Base-by-base conservation (phyloP, 2,329 filamentous ascomycete species). In the Zymoseptoria pseudotritici region DNA sequence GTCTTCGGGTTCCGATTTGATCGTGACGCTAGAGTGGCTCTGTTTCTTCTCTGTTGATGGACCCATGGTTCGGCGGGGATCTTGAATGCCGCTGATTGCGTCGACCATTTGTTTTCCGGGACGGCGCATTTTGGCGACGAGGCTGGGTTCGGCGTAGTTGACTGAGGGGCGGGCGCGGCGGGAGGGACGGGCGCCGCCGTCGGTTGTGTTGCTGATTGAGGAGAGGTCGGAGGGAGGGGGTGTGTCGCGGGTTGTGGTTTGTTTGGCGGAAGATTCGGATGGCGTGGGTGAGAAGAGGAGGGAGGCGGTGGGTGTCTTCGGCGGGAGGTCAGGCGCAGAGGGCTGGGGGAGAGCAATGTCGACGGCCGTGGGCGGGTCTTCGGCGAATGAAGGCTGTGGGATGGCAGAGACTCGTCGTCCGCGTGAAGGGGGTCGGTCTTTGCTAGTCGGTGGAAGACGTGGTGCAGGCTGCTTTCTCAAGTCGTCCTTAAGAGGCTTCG, bases 71-170 rank as follows among this genome's bases (percentile, higher is more conserved):
- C 62, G 61, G 20, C 65, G 58, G 6, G 64, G 68, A 61, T 70
- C 67, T 31, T 71, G 67, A 11, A 70, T 65, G 2, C 70, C 70
- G 50, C 66, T 65, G 4, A 81, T 73, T 1, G 79, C 79, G 64
- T 80, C 78, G 1, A 76, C 75, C 57, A 80, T 68, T 55, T 78
- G 73, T 62, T 79, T 78, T 55, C 72, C 73, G 1, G 78, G 77
- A 24, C 79, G 73, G 20, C 79, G 72, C 78, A 81, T 80, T 65
- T 81, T 81, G 17, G 73, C 75, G 53, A 72, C 72, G 17, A 81
- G 69, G 54, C 73, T 79, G 1, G 79, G 79, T 62, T 80, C 78
- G 11, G 79, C 78, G 61, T 80, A 80, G 67, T 76, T 80, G 54
- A 80, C 78, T 36, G 76, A 73, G 19, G 76, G 70, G 22, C 79